Evolutionary conservation across 495 filamentous ascomycete species (phyloP).

Genomic region (Neurospora sp.): DNA sequence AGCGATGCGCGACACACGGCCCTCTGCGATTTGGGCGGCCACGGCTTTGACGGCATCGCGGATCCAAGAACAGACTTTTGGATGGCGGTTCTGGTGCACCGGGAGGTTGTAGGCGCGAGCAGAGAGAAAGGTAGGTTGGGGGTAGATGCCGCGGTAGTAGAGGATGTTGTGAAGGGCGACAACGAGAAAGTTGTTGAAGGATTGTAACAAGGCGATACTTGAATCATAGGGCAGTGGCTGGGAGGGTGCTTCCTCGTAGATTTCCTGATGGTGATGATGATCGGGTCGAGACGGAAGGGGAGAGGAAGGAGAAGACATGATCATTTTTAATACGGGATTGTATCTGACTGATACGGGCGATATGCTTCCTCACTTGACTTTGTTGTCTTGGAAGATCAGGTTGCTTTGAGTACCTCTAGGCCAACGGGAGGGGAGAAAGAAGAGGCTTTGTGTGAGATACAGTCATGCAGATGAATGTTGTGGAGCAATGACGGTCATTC

Average conservation of each 20-base stretch:
- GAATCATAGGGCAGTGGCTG: not conserved
- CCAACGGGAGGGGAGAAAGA: not conserved
- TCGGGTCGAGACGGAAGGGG: conserved; percentile 6
- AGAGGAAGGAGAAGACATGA: conserved; percentile 13
- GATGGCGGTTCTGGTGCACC: conserved; percentile 82
- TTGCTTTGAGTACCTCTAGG: not conserved
- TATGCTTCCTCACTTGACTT: not conserved
- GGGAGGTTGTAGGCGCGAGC: conserved; percentile 81
- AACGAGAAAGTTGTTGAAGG: conserved; percentile 70
- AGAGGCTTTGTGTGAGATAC: not conserved
- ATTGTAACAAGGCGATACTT: conserved; percentile 2
- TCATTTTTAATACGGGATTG: not conserved
- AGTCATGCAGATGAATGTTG: not conserved
- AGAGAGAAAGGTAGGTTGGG: conserved; percentile 65
- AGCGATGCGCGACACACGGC: conserved; percentile 57
- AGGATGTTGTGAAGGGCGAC: conserved; percentile 90
- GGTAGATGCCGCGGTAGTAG: conserved; percentile 79
- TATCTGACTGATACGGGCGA: not conserved
- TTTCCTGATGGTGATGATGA: conserved; percentile 30
- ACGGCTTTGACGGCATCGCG: conserved; percentile 71
- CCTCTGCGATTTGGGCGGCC: conserved; percentile 50
- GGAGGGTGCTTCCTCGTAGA: not conserved
- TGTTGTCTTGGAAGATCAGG: not conserved
- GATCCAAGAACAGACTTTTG: conserved; percentile 86
- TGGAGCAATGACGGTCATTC: not conserved